phyloP scores from a whole-genome alignment of 495 filamentous ascomycete species.

The Lophiotrema nucula region DNA sequence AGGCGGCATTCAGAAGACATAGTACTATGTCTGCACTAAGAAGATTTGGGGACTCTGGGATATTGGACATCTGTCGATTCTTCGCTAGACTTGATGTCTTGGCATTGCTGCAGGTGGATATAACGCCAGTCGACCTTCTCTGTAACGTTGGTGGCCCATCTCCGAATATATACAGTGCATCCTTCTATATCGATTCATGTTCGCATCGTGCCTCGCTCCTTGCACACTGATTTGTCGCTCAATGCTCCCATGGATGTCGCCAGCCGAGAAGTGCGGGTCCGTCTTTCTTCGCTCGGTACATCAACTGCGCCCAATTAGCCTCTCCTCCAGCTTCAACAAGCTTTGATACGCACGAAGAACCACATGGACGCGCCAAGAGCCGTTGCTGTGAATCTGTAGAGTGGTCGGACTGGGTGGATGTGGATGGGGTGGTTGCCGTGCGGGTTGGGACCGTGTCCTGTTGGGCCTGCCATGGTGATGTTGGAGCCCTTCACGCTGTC shows the following conservation, averaged over 20 bases:
- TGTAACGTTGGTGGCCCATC: not conserved
- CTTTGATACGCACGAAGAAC: constrained; percentile 73
- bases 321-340: not conserved
- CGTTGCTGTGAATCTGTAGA: constrained; percentile 83
- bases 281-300: constrained; percentile 96
- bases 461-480: constrained; percentile 48
- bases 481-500: constrained; percentile 19
- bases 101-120: not conserved
- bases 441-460: constrained; percentile 13
- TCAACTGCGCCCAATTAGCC: constrained; percentile 57
- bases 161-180: not conserved
- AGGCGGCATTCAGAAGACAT: no score
- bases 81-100: constrained; percentile 1
- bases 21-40: no score
- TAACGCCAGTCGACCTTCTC: not conserved
- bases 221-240: constrained; percentile 38
- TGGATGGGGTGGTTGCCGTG: constrained; percentile 65
- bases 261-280: constrained; percentile 81
- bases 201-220: not conserved
- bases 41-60: no score
- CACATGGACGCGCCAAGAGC: constrained; percentile 94
- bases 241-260: constrained; percentile 99
- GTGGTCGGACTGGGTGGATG: constrained; percentile 65
- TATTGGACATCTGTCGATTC: not conserved
- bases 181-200: not conserved